Base-by-base conservation (phyloP, 1,284 basidiomycete genomes). In the Austroboletus novae-zelandiae region DNA sequence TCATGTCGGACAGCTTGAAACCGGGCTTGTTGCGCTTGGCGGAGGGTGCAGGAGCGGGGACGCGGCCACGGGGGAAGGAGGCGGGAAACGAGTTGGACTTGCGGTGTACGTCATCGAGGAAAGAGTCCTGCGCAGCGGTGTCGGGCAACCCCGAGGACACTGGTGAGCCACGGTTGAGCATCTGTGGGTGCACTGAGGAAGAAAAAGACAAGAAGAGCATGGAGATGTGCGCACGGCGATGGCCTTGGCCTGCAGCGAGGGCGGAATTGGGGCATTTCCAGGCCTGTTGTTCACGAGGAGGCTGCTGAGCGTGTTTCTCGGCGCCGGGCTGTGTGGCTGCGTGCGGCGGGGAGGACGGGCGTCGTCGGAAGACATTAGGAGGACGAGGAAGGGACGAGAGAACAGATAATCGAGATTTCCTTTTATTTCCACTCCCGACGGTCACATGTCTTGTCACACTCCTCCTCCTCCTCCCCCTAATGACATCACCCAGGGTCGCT, bases 181-280 rank as follows among this genome's bases (percentile, higher is more conserved):
- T 77, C 84, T 85, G 32, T 7, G 20, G 45, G 40, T 43, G 53
- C 54, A 44, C 43, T 35, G 17, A 45, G 31, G 10, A 11, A 29
- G 15, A n/a, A 29, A 17, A 10, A 25, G 10, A n/a, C 5, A 9
- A 6, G 56, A 10, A 43, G 31, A 31, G 76, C 84, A 2, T 23
- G 20, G 20, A 23, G 20, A 23, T 4, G 20, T 23, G 20, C 20
- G 62, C 58, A 90, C 88, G 18, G 87, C 91, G 47, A 90, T 90
- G 83, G 98, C 90, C 75, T 95, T 97, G 53, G 91, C 91, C 66
- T 94, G 93, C 48, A 98, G 78, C 47, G 85, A 83, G 1, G 94
- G 92, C 0, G 95, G 94, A 55, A 96, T 89, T 45, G 86, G 84
- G 0, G 85, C 84, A 17, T 81, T 70, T 42, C 72, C 73, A 41